These are phyloP conservation scores for Trametes cinnabarina DNA, from an alignment of 768 basidiomycete species.

Conservation along the genomic window DNA sequence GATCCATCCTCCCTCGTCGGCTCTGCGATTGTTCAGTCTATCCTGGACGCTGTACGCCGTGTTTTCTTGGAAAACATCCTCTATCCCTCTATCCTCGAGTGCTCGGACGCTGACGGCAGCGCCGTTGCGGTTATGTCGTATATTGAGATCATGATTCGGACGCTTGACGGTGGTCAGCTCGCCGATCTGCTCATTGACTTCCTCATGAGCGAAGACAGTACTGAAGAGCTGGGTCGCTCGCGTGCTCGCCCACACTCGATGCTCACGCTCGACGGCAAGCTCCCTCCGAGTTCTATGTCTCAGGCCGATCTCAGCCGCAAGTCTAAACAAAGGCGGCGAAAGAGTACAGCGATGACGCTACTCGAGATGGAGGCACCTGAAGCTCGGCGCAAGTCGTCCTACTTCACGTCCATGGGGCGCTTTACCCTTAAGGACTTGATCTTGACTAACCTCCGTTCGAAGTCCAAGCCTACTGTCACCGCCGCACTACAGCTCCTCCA, in stretches of 20 bases:
- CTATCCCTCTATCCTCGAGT: slow-evolving; percentile 90
- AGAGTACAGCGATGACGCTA: slow-evolving; percentile 90
- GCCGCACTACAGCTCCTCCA: slow-evolving; percentile 81
- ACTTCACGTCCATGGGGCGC: slow-evolving; percentile 83
- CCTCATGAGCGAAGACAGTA: slow-evolving; percentile 80
- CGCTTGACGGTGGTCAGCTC: slow-evolving; percentile 65
- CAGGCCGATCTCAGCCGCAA: slow-evolving; percentile 38
- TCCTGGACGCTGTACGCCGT: slow-evolving; percentile 75
- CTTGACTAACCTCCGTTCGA: slow-evolving; percentile 72
- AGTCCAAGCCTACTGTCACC: slow-evolving; percentile 60
- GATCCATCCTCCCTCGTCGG: slow-evolving; percentile 71
- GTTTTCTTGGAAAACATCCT: slow-evolving; percentile 92
- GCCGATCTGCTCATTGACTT: slow-evolving; percentile 73
- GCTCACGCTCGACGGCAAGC: slow-evolving; percentile 39
- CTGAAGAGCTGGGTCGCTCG: slow-evolving; percentile 52
- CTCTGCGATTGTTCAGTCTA: slow-evolving; percentile 76
- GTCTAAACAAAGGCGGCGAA: slow-evolving; percentile 55
- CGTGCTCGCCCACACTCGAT: slow-evolving; percentile 40
- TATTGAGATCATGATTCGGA: slow-evolving; percentile 83
- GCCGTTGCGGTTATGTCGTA: slow-evolving; percentile 96
- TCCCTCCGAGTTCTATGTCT: slow-evolving; percentile 33
- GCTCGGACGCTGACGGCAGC: slow-evolving; percentile 90
- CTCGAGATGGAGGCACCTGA: slow-evolving; percentile 81
- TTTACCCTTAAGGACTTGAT: slow-evolving; percentile 92
- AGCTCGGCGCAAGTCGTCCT: slow-evolving; percentile 67